Evolutionary conservation across 2,329 filamentous ascomycete species (phyloP), one percentile per base, ranked within the genome.

Genomic region (Colletotrichum viniferum): DNA sequence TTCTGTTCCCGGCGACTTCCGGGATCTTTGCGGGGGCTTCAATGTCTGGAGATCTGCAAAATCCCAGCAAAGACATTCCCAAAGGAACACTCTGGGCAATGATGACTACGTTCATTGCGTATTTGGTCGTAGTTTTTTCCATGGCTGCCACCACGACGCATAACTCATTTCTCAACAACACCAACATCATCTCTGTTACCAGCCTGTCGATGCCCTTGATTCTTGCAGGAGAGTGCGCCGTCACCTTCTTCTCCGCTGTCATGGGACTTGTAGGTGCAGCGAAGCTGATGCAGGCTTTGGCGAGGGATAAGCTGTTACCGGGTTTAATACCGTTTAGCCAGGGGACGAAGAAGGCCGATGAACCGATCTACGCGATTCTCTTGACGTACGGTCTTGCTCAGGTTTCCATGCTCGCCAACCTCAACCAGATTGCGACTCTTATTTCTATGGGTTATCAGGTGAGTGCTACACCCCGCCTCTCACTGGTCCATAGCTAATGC

Each of bases 361-460:
- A 96, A 78, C 95, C 95, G 0, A 89, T 94, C 8, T 88, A 92
- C 79, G 95, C 95, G 5, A 94, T 97, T 68, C 83, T 96, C 24
- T 83, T 96, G 38, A 97, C 95, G 0, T 96, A 94, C 80, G 78
- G 90, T 5, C 90, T 96, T 71, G 92, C 95, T 1, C 95, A 98
- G 81, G 78, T 96, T 32, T 95, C 95, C 0, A 93, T 97, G 84
- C 90, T 98, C 66, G 94, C 94, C 60, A 92, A 97, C 80, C 90
- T 98, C 78, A 97, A 98, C 82, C 94, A 95, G 81, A 97, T 98
- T 79, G 95, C 95, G 7, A 96, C 95, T 0, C 92, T 97, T 73
- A 95, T 97, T 61, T 96, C 95, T 3, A 97, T 97, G 94, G 94
- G 94, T 18, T 97, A 97, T 81, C 91, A 97, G 80, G 90, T 90